Conservation (phyloP, 2,329 filamentous ascomycete genomes). For the Aspergillus amoenus region DNA sequence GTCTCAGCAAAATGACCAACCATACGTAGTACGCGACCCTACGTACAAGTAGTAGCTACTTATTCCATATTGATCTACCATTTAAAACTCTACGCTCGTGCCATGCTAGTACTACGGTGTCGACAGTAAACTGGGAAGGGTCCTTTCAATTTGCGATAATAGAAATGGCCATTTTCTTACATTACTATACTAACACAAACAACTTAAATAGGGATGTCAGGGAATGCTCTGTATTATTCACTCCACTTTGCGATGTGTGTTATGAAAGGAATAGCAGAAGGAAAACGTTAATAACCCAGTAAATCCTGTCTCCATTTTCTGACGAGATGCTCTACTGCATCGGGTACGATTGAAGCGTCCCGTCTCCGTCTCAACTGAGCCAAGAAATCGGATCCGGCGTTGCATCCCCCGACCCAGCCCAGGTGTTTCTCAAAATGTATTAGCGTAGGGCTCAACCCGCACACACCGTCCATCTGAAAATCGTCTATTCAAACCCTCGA, state of each 20-base stretch:
- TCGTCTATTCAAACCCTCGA: slow-evolving; percentile 40
- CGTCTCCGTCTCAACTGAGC: neutral
- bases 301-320: no score
- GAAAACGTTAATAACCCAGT: no score
- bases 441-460: slow-evolving; percentile 48
- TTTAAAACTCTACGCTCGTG: neutral
- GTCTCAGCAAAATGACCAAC: neutral
- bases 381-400: neutral
- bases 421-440: slow-evolving; percentile 15
- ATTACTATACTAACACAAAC: neutral
- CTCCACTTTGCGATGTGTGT: no score
- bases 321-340: no score
- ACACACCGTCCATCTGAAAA: slow-evolving; percentile 42
- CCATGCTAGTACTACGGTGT: neutral
- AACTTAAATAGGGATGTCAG: no score
- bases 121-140: neutral
- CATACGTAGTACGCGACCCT: neutral
- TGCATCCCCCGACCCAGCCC: neutral
- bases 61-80: neutral
- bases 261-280: no score
- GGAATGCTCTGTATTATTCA: no score
- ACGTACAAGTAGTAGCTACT: neutral
- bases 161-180: neutral
- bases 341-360: no score
- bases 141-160: neutral